Evolutionary conservation across 2,329 filamentous ascomycete genomes (phyloP), one percentile per base, ranked within the genome.

Genomic region (Fusarium coicis): DNA sequence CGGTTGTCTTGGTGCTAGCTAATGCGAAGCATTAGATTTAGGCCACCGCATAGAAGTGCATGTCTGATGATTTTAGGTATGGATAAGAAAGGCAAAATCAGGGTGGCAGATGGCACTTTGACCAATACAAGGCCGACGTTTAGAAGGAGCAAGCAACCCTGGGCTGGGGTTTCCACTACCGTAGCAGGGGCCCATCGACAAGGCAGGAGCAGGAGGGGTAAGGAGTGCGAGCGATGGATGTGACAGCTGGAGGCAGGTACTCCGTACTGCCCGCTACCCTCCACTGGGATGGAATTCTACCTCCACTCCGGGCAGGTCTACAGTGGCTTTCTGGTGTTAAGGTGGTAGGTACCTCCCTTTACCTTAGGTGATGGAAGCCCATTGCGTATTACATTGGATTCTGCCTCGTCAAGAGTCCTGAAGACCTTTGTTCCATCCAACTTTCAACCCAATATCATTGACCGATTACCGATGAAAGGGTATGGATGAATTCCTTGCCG

Each of bases 21-120:
- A 68, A 74, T 68, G 71, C 63, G 37, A 68, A 50, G 63, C 71
- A 74, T 74, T 57, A 32, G 26, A 30, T 66, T 52, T 59, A 56
- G 67, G 70, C 66, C 68, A 23, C 59, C 54, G 36, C 61, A 63
- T 73, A 36, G 54, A 66, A 55, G 47, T 72, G 70, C 70, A 62
- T 44, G 21, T 39, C 43, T 39, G 52, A 49, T 59, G 46, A 47
- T 59, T 46, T 34, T 30, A 56, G 46, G 49, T 26, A 55, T 52
- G 50, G 42, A 53, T 30, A 43, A 26, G 52, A 39, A 34, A 49
- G 37, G 34, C 21, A 16, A 32, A 23, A 16, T 55, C 30, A 46
- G 28, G 40, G 30, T 44, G 32, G 46, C 30, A 60, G 28, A 53
- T 28, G 39, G 36, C 37, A 42, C 16, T 23, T 46, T 14, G 40